Conservation (phyloP, 1,284 basidiomycete genomes). For the Irpex lacteus region DNA sequence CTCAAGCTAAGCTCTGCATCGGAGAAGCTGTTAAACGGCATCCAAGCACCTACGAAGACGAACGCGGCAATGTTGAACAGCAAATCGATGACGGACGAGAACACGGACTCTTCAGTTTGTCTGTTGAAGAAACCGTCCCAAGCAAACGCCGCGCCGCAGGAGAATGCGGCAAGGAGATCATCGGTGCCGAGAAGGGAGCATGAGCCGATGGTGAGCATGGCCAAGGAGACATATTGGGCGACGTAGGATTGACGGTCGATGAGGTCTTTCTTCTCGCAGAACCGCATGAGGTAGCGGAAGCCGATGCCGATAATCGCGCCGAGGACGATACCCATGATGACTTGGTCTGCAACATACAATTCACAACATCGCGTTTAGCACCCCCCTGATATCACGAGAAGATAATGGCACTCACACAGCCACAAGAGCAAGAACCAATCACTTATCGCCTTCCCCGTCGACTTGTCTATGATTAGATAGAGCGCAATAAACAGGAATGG, state of each 20-base stretch:
- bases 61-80: conserved; percentile 90
- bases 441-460: conserved; percentile 65
- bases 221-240: conserved; percentile 76
- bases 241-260: conserved; percentile 95
- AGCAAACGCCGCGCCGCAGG: conserved; percentile 94
- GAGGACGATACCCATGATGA: conserved; percentile 77
- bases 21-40: conserved; percentile 81
- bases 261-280: conserved; percentile 84
- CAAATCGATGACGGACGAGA: conserved; percentile 93
- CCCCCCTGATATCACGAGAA: background rate
- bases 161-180: conserved; percentile 92
- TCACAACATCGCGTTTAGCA: background rate
- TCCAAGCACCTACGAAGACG: conserved; percentile 93
- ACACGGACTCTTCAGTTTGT: conserved; percentile 93
- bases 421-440: conserved; percentile 86
- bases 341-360: conserved; percentile 58
- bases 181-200: conserved; percentile 89
- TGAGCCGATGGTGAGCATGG: conserved; percentile 80
- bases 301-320: conserved; percentile 78
- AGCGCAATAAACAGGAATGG: conserved; percentile 94
- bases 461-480: conserved; percentile 78
- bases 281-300: conserved; percentile 95
- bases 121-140: conserved; percentile 99
- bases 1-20: conserved; percentile 65
- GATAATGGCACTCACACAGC: conserved; percentile 59